Evolutionary conservation across 768 basidiomycete genomes (phyloP).

Genomic region (Kwoniella sp.): DNA sequence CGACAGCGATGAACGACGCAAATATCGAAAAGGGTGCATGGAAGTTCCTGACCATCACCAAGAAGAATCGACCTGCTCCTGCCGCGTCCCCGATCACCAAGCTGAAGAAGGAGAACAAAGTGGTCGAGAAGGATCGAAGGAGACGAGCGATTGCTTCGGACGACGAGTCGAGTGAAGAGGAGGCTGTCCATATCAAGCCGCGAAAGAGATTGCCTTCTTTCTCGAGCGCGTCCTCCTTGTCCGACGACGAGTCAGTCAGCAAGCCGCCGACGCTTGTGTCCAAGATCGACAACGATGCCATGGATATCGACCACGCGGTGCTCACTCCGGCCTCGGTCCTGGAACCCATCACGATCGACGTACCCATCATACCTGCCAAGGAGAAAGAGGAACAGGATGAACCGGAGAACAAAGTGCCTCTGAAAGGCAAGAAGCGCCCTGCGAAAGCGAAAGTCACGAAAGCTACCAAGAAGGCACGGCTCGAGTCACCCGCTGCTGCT

Average conservation of each 20-base stretch:
- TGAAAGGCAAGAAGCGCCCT: constrained; percentile 34
- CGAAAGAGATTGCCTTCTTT: constrained; percentile 22
- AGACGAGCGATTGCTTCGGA: constrained; percentile 5
- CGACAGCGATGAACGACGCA: constrained; percentile 4
- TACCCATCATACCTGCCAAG: not conserved
- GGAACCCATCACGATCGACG: not conserved
- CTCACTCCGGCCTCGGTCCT: constrained; percentile 2
- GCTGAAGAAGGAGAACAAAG: not conserved
- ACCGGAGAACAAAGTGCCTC: not conserved
- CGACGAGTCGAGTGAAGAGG: constrained; percentile 22
- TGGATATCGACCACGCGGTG: constrained; percentile 17
- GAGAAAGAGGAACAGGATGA: constrained; percentile 3
- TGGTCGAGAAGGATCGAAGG: constrained; percentile 9
- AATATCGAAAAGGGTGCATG: constrained; percentile 29
- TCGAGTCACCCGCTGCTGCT: constrained; percentile 23
- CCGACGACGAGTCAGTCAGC: constrained; percentile 25
- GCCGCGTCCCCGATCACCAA: not conserved
- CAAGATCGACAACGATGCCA: not conserved
- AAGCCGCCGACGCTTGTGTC: not conserved
- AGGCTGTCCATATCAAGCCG: not conserved
- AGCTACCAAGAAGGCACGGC: constrained; percentile 39
- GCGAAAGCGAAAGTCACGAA: constrained; percentile 34
- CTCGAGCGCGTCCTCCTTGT: constrained; percentile 26
- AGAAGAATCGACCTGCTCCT: constrained; percentile 35
- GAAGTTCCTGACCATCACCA: constrained; percentile 44